These are phyloP conservation scores for Fimicolochytrium jonesii DNA, from an alignment of 192 early-diverging fungal genomes.

Conservation along the genomic window DNA sequence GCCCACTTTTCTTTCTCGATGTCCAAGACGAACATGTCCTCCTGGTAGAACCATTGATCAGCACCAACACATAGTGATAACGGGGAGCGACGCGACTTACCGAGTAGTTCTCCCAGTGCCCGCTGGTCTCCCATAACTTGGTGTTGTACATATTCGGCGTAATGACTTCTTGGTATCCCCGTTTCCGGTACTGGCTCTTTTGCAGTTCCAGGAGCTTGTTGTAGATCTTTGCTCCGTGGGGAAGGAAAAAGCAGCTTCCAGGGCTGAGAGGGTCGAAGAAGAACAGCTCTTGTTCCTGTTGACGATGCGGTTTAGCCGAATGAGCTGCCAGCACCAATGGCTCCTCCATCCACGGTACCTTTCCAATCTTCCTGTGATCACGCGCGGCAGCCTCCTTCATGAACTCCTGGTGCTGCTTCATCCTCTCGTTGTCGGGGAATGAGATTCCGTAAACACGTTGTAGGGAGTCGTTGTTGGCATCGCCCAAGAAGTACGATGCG, in stretches of 20 bases:
- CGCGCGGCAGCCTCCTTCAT: conserved; percentile 94
- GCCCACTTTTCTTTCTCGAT: conserved; percentile 97
- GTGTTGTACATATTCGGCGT: conserved; percentile 98
- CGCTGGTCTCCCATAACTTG: conserved; percentile 94
- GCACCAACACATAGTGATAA: not conserved
- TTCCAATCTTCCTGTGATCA: conserved; percentile 94
- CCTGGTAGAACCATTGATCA: conserved; percentile 27
- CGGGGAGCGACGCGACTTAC: conserved; percentile 1
- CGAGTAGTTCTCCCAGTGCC: conserved; percentile 94
- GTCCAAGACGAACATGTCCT: conserved; percentile 93
- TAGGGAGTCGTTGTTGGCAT: conserved; percentile 94
- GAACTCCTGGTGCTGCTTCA: conserved; percentile 94
- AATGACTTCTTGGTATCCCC: conserved; percentile 95
- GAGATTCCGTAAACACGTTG: conserved; percentile 99
- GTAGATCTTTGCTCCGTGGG: conserved; percentile 95
- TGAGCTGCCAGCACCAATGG: too few relatives aligned
- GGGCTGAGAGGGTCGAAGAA: conserved; percentile 96
- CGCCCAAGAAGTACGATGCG: conserved; percentile 95
- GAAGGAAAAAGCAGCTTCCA: conserved; percentile 90
- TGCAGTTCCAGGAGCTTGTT: conserved; percentile 91
- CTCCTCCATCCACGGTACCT: too few relatives aligned
- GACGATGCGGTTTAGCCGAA: too few relatives aligned
- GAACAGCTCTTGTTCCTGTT: conserved; percentile 93
- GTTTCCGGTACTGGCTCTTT: conserved; percentile 82
- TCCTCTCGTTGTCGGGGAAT: conserved; percentile 97